Evolutionary conservation across 257 asterid genomes (phyloP).

Genomic region (Salvia splendens): DNA sequence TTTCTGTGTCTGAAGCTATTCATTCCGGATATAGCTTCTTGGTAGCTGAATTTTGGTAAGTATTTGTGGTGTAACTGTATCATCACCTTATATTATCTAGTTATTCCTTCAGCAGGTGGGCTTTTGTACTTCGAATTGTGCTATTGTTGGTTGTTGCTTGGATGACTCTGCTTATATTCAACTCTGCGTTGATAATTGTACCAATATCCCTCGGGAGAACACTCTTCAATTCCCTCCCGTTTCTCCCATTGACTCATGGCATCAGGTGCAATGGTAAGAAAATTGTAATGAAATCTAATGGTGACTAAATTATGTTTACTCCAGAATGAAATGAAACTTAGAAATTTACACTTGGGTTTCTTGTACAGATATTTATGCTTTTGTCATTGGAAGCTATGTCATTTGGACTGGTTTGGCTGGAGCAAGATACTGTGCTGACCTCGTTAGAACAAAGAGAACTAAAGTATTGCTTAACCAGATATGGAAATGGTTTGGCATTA

Average conservation of each 20-base stretch:
- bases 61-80: conserved; percentile 3
- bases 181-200: conserved; percentile 78
- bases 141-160: conserved; percentile 84
- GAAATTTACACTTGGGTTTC: background rate
- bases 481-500: conserved; percentile 91
- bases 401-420: conserved; percentile 98
- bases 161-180: conserved; percentile 86
- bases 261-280: conserved; percentile 88
- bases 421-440: conserved; percentile 73
- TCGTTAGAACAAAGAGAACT: conserved; percentile 69
- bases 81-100: conserved; percentile 40
- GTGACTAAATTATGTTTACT: background rate
- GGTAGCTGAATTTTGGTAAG: conserved; percentile 1
- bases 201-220: conserved; percentile 90
- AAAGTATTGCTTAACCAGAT: conserved; percentile 63
- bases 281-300: conserved; percentile 20
- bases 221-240: conserved; percentile 78
- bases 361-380: conserved; percentile 77
- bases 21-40: conserved; percentile 14
- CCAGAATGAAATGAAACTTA: background rate
- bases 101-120: conserved; percentile 72
- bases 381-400: conserved; percentile 91
- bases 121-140: conserved; percentile 85
- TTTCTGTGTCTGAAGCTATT: conserved; percentile 19
- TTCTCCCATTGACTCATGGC: conserved; percentile 90